Base-by-base conservation (phyloP, 139 green algal species). In the Ettlia oleoabundans region DNA sequence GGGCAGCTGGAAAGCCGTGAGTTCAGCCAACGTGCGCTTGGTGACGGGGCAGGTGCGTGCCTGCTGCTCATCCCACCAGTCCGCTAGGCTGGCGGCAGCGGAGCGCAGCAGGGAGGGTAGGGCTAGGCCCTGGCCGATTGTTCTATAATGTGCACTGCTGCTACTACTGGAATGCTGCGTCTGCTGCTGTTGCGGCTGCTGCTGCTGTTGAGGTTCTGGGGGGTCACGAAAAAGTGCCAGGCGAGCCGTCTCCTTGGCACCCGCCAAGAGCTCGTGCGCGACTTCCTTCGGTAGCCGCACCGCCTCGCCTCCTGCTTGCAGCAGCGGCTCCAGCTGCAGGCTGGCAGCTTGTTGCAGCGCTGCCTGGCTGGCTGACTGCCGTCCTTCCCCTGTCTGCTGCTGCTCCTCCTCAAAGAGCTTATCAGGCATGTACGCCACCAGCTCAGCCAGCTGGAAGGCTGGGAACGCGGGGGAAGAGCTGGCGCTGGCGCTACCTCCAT, bases 1-100 rank as follows among this genome's bases (percentile, higher is more conserved):
- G 4, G 94, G 94, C 32, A 98, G 86, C 37, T 87, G 85, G 81
- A 93, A 97, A 26, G 91, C 88, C 0, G 62, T 68, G 15, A 96
- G 86, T 38, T 96, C 91, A 19, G 83, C 61, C 69, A 96, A 64
- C 1, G 81, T 77, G 7, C 87, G 80, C 76, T 92, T 85, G 40
- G 91, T 70, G 24, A 93, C 71, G 61, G 84, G 79, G 80, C 47
- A 73, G 42, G 33, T 47, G 35, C 73, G 73, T 13, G 33, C 51
- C 73, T 80, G 73, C 73, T 80, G 73, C 33, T 18, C 35, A 1
- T n/a, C 26, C 73, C 73, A 80, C 73, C 73, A 80, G 3, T 8
- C 53, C 24, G 73, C 6, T 10, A 80, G 35, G 73, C 53, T 80
- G 52, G 3, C 37, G 0, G 53, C 73, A 9, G 35, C 52, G 4